Percentiles rank a stretch among this genome's conserved stretches.
These are phyloP conservation scores for Coniochaeta hoffmannii DNA, from an alignment of 2,329 filamentous ascomycete genomes.

Conservation along the genomic window DNA sequence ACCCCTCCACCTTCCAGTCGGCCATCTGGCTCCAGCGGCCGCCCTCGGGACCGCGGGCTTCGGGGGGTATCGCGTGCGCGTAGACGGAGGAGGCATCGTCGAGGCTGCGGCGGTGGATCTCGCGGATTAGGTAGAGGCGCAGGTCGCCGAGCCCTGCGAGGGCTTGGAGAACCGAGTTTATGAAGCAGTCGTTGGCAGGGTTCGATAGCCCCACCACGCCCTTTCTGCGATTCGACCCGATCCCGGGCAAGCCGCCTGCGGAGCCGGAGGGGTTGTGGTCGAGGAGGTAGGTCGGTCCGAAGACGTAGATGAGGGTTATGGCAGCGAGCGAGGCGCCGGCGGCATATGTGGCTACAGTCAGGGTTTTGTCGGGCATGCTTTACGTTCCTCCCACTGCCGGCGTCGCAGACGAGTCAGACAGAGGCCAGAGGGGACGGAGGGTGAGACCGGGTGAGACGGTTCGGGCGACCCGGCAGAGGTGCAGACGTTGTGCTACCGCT, in stretches of 20 bases:
- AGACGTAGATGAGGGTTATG: slow-evolving; percentile 92
- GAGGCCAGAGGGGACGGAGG: background rate
- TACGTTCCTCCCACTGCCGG: slow-evolving; percentile 42
- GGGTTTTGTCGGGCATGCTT: slow-evolving; percentile 82
- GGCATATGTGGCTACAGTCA: slow-evolving; percentile 85
- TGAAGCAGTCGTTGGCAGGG: slow-evolving; percentile 91
- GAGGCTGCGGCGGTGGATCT: slow-evolving; percentile 75
- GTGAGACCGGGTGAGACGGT: background rate
- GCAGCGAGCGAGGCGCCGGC: slow-evolving; percentile 92
- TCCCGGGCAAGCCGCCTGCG: slow-evolving; percentile 21
- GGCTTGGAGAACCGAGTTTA: slow-evolving; percentile 93
- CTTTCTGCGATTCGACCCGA: slow-evolving; percentile 55
- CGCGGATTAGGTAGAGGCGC: slow-evolving; percentile 83
- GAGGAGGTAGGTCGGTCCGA: slow-evolving; percentile 93
- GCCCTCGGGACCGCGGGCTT: slow-evolving; percentile 8
- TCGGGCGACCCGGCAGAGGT: background rate
- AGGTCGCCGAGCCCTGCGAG: slow-evolving; percentile 85
- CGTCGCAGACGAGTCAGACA: background rate
- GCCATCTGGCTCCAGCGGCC: slow-evolving; percentile 26
- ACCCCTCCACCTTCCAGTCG: slow-evolving; percentile 54
- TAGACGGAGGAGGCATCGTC: slow-evolving; percentile 74
- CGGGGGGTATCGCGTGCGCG: slow-evolving; percentile 46
- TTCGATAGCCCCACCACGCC: slow-evolving; percentile 85
- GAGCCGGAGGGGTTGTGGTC: slow-evolving; percentile 50
- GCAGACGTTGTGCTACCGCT: background rate